A percentile compares a stretch with the other conserved stretches of the same genome.
phyloP scores from a whole-genome alignment of 176 grass and related monocot genomes.

The Calamus simplicifolius region DNA sequence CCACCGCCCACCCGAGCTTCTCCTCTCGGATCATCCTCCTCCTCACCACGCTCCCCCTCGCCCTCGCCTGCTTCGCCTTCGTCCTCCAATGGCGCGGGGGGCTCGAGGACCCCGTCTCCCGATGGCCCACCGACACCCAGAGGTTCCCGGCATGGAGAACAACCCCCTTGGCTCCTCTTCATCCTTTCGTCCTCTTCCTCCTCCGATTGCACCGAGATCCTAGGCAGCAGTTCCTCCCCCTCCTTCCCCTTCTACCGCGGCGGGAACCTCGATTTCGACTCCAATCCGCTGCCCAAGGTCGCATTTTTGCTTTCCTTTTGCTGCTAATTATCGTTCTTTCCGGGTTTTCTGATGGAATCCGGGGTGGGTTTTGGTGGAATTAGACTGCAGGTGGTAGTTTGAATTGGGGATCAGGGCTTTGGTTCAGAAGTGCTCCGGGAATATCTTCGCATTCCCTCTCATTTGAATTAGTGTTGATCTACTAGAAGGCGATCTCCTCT shows the following conservation, averaged over 20 bases:
- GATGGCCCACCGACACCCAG: conserved; percentile 79
- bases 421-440: too few relatives aligned
- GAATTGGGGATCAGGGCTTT: too few relatives aligned
- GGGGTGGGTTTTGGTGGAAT: neutral
- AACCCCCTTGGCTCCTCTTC: conserved; percentile 67
- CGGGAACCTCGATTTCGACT: conserved; percentile 69
- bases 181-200: conserved; percentile 22
- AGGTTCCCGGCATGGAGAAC: conserved; percentile 78
- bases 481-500: too few relatives aligned
- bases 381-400: too few relatives aligned
- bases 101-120: conserved; percentile 54
- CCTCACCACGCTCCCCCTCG: conserved; percentile 81
- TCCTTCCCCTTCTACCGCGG: conserved; percentile 80
- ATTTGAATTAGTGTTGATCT: too few relatives aligned
- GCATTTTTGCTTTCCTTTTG: neutral
- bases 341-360: conserved; percentile 15
- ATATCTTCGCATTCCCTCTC: too few relatives aligned
- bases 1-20: conserved; percentile 32
- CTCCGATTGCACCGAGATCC: conserved; percentile 88
- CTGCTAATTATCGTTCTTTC: conserved; percentile 12
- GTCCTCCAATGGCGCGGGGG: conserved; percentile 97
- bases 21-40: conserved; percentile 63
- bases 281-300: conserved; percentile 59
- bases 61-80: conserved; percentile 87
- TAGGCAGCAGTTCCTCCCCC: conserved; percentile 57